Conservation (phyloP, 176 grass and related monocot genomes). For the Oryza coarctata region DNA sequence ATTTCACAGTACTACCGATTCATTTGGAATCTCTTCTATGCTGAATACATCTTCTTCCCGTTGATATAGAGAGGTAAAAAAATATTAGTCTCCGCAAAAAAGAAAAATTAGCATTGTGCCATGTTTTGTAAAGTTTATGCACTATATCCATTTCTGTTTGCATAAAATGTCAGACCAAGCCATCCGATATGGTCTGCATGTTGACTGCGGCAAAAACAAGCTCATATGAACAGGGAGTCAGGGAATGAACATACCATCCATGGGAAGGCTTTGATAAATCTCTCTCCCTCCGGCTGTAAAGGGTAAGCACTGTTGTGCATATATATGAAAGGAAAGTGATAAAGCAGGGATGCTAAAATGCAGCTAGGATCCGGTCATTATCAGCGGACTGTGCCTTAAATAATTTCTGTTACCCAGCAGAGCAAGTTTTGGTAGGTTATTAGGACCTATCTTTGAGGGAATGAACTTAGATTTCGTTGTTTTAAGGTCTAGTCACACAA, state of each 20-base stretch:
- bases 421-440: background rate
- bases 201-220: background rate
- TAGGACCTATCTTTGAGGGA: background rate
- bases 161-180: background rate
- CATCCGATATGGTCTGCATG: background rate
- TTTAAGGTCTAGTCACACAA: background rate
- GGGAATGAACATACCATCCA: background rate
- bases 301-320: slow-evolving; percentile 15
- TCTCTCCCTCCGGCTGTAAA: background rate
- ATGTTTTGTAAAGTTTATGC: background rate
- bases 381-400: background rate
- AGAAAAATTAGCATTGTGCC: background rate
- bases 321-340: background rate
- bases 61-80: slow-evolving; percentile 65
- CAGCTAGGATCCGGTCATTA: background rate
- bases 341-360: background rate
- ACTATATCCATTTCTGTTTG: background rate
- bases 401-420: background rate
- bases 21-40: slow-evolving; percentile 97
- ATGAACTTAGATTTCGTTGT: background rate
- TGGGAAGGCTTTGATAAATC: background rate
- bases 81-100: background rate
- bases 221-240: background rate
- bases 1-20: slow-evolving; percentile 87
- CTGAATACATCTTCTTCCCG: slow-evolving; percentile 85